Conservation (phyloP, 148 eudicot genomes). For the Heliosperma pusillum region DNA sequence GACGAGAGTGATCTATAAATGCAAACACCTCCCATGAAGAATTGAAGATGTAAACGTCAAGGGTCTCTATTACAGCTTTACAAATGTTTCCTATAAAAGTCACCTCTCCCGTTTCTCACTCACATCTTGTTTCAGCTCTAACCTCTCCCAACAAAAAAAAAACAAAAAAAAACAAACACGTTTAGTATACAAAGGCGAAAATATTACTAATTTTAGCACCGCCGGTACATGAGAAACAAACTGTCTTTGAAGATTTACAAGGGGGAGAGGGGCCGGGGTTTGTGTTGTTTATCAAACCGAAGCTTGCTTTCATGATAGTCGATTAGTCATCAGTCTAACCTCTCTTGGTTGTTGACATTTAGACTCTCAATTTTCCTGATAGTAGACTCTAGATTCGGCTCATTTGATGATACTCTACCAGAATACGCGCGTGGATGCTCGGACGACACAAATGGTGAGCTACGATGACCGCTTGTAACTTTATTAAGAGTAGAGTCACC, state of each 20-base stretch:
- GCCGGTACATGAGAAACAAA: not conserved
- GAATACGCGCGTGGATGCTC: slow-evolving; percentile 31
- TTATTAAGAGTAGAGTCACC: slow-evolving; percentile 24
- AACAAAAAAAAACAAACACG: not conserved
- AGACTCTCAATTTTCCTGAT: slow-evolving; percentile 79
- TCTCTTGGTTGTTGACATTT: slow-evolving; percentile 51
- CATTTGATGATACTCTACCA: slow-evolving; percentile 28
- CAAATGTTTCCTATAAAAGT: slow-evolving; percentile 15
- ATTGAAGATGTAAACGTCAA: not conserved
- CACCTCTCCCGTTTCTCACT: slow-evolving; percentile 21
- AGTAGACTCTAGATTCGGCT: slow-evolving; percentile 41
- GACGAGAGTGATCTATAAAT: no score
- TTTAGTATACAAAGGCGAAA: slow-evolving; percentile 5
- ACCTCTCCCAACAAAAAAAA: slow-evolving; percentile 15
- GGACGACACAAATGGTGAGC: slow-evolving; percentile 31
- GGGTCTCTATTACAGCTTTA: slow-evolving; percentile 22
- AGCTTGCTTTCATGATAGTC: slow-evolving; percentile 16
- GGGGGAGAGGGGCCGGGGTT: not conserved
- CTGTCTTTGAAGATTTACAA: slow-evolving; percentile 19
- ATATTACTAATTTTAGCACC: not conserved
- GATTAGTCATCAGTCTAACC: slow-evolving; percentile 31
- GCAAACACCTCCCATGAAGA: no score
- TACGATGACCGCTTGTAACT: slow-evolving; percentile 28
- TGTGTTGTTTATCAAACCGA: no score
- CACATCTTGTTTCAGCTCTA: slow-evolving; percentile 14